Base-by-base conservation (phyloP, 2,329 filamentous ascomycete species). In the Chaetomiaceae sp. region DNA sequence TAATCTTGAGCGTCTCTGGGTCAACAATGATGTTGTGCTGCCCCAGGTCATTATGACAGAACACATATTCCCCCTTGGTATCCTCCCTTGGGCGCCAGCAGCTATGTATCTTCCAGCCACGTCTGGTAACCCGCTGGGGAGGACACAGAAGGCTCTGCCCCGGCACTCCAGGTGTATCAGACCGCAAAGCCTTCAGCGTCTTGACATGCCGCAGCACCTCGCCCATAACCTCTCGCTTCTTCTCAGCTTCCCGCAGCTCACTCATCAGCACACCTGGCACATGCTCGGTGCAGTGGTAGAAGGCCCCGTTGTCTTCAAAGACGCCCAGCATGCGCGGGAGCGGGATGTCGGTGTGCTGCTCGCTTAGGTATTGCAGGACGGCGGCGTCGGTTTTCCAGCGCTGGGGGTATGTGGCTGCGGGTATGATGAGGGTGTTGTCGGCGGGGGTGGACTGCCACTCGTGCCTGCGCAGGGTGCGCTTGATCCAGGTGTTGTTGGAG, bases 11-110 rank as follows among this genome's bases (percentile, higher is more conserved):
- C 12, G 53, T 57, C 15, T 58, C 19, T 6, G 53, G 55, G 47
- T 61, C 57, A 34, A 61, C 53, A 11, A 60, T 47, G 42, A 59
- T 39, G 43, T 61, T 60, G 23, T 63, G 60, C 46, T 52, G 51
- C 5, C 39, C 42, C 8, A 59, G 44, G 34, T 59, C 57, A 56
- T 49, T 46, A 46, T 56, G 54, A 20, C 54, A 56, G 25, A 56
- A 53, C 20, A 56, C 51, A 39, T 38, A 53, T 20, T 31, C 14
- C 15, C 51, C 36, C 20, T 29, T 29, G 27, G 36, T 15, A 15
- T n/a, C 47, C 8, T 4, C 7, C 14, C n/a, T 7, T 17, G 25
- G 25, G 25, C 29, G 38, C 51, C 39, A 40, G 38, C 38, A 37
- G 15, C 15, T 48, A 25, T 48, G 20, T 14, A n/a, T 2, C n/a